Base-by-base conservation (phyloP, 2,329 filamentous ascomycete genomes). In the Stachybotrys echinatus region DNA sequence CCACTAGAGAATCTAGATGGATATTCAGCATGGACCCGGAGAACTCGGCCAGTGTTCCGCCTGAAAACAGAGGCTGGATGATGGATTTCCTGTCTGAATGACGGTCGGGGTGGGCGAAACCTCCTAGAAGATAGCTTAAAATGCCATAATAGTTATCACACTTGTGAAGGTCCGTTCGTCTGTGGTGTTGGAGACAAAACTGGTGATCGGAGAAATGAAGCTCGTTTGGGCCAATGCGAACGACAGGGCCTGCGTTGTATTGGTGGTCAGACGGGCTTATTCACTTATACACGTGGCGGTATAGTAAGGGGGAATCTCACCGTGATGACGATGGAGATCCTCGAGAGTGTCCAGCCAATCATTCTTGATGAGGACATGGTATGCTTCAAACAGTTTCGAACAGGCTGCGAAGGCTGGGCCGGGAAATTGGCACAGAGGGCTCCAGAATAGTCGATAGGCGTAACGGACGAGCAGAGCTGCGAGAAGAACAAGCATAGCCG, bases 61-160 rank as follows among this genome's bases (percentile, higher is more conserved):
- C 54, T 6, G 54, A 48, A 27, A 56, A 56, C 5, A 56, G 45
- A 7, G 54, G 54, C 27, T 52, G 47, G 12, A 56, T 49, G 7
- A 42, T 47, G 3, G 54, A 53, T 23, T 52, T 52, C 27, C 54
- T 46, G n/a, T 48, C 27, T 6, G 40, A 21, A 21, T 56, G 54
- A 12, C 42, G 19, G 2, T 19, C 20, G 5, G 54, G 49, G 10
- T 44, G 46, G 6, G 38, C 47, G 6, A 56, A 22, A 31, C 54
- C 54, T 1, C 54, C 54, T 3, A 56, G 45, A 3, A 56, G 45
- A 37, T 47, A 54, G 22, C 39, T 17, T 17, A 56, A 48, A 6
- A 55, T 39, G 18, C 54, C 54, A 10, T 56, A 56, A 17, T 56
- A 56, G 23, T 55, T 53, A 3, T 49, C 43, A 27, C 53, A 55